phyloP scores from a whole-genome alignment of 1,284 basidiomycete genomes.

The Rhodotorula glutinis region DNA sequence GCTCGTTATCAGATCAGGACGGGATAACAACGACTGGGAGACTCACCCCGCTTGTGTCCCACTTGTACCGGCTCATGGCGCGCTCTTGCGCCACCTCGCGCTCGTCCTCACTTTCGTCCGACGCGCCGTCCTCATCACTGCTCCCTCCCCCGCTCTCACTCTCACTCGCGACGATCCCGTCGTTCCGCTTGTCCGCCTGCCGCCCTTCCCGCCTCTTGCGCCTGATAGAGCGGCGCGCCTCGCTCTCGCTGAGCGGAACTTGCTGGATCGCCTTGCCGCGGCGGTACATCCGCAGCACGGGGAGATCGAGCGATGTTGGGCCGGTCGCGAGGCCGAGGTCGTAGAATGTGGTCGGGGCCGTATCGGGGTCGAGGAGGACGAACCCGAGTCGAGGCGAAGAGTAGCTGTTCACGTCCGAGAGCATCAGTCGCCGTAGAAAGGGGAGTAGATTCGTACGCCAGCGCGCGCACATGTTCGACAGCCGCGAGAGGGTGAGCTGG shows the following conservation, averaged over 20 bases:
- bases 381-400: slow-evolving; percentile 17
- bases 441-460: background rate
- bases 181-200: background rate
- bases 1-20: background rate
- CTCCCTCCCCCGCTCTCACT: slow-evolving; percentile 5
- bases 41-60: slow-evolving; percentile 25
- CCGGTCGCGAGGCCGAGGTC: slow-evolving; percentile 31
- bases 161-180: slow-evolving; percentile 1
- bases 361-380: slow-evolving; percentile 12
- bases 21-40: no score
- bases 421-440: background rate
- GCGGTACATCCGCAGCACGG: slow-evolving; percentile 24
- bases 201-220: background rate
- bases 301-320: slow-evolving; percentile 26
- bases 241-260: slow-evolving; percentile 13
- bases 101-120: slow-evolving; percentile 33
- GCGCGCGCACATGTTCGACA: slow-evolving; percentile 4
- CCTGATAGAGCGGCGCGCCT: slow-evolving; percentile 14
- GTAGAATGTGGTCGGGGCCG: slow-evolving; percentile 26
- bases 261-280: slow-evolving; percentile 16
- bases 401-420: slow-evolving; percentile 1
- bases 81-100: slow-evolving; percentile 17
- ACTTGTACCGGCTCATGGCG: slow-evolving; percentile 19
- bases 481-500: slow-evolving; percentile 20
- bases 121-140: slow-evolving; percentile 2